Conservation (phyloP, 345 rosid species). For the Carallia pectinifolia region DNA sequence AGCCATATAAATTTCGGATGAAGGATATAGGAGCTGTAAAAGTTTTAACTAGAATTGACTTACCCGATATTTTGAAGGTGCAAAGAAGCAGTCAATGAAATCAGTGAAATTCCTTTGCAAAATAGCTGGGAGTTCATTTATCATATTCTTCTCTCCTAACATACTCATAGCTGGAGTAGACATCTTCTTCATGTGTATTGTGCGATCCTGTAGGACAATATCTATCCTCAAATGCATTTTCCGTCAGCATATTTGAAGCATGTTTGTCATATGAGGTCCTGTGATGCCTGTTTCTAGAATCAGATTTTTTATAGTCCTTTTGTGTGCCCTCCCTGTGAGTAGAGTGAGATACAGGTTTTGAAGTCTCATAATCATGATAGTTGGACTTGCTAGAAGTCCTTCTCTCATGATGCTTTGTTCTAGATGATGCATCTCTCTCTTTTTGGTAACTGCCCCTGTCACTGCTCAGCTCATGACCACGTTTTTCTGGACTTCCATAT, state of each 20-base stretch:
- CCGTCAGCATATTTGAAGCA: conserved; percentile 21
- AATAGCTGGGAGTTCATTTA: conserved; percentile 19
- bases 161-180: conserved; percentile 5
- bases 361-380: conserved; percentile 27
- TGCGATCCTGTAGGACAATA: conserved; percentile 62
- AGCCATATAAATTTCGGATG: conserved; percentile 12
- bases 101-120: conserved; percentile 7
- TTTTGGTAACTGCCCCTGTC: conserved; percentile 27
- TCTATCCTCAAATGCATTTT: conserved; percentile 66
- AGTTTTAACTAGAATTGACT: neutral
- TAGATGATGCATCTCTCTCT: conserved; percentile 36
- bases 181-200: conserved; percentile 33
- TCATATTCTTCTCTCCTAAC: conserved; percentile 15
- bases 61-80: conserved; percentile 26
- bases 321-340: conserved; percentile 16
- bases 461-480: conserved; percentile 25
- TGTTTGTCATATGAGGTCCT: conserved; percentile 25
- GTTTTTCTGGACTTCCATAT: conserved; percentile 13
- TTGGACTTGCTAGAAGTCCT: conserved; percentile 38
- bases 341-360: conserved; percentile 23
- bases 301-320: conserved; percentile 20
- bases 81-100: conserved; percentile 2
- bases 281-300: conserved; percentile 23
- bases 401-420: conserved; percentile 32
- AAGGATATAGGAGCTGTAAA: neutral